Evolutionary conservation across 495 filamentous ascomycete species (phyloP), one percentile per base, ranked within the genome.

Genomic region (Penicillium coprophilum): DNA sequence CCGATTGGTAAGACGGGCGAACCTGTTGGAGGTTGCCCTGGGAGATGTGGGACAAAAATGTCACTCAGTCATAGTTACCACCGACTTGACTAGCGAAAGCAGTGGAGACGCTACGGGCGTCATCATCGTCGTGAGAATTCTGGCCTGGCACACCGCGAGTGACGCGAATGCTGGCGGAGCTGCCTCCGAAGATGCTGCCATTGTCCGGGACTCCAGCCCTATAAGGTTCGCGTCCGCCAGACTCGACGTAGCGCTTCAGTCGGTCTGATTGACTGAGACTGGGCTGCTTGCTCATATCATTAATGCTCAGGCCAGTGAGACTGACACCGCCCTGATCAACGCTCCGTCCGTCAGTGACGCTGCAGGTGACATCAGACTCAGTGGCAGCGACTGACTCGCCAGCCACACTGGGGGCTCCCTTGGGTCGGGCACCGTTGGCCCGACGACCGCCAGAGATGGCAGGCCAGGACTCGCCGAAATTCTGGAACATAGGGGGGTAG

Each of bases 81-180:
- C 89, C 93, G 54, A 96, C 82, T 71, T 97, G 95, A 72, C 91
- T 96, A 39, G 92, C 93, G 76, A 97, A 97, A 7, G 91, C 91
- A 28, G 93, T 97, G 59, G 90, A 96, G 63, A 97, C 83, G 69
- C 93, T 97, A 71, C 93, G 89, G 55, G 92, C 89, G 68, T 97
- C 94, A 57, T 99, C 94, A 60, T 97, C 94, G 46, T 83, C 76
- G 17, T 76, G 73, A 24, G 77, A 15, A 15, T 55, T 69, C 30
- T 80, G 73, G n/a, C 78, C 77, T 10, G 78, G 75, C 19, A 65
- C 62, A 30, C 78, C 80, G 53, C 78, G 78, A 39, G 77, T 77
- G 23, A 79, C 74, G 45, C 77, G 80, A 60, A 84, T 78, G 58
- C 82, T 78, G 50, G 85, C 76, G 41, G 84, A 88, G 57, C 89